Conservation (phyloP, 768 basidiomycete genomes). For the Gautieria morchelliformis region DNA sequence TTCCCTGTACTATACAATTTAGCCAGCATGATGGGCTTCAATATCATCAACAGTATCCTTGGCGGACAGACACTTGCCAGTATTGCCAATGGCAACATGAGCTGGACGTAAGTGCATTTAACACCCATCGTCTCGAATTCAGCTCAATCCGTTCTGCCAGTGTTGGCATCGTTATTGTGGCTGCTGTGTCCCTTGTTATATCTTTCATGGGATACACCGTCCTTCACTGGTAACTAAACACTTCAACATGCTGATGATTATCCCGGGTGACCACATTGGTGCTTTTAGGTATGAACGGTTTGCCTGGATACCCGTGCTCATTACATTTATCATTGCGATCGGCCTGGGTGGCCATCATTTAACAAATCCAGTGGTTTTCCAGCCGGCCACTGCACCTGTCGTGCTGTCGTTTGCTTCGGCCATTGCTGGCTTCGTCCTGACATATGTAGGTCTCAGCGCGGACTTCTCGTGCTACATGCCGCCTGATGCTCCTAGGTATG, state of each 20-base stretch:
- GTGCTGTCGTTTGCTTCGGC: constrained; percentile 61
- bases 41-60: constrained; percentile 57
- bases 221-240: constrained; percentile 40
- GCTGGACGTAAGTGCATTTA: constrained; percentile 34
- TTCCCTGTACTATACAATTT: constrained; percentile 48
- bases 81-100: constrained; percentile 39
- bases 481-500: constrained; percentile 47
- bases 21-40: constrained; percentile 50
- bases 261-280: neutral
- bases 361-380: constrained; percentile 31
- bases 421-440: constrained; percentile 64
- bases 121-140: neutral
- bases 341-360: constrained; percentile 71
- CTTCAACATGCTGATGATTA: neutral
- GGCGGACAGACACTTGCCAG: constrained; percentile 60
- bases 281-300: constrained; percentile 57
- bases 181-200: constrained; percentile 54
- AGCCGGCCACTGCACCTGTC: constrained; percentile 43
- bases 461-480: constrained; percentile 71
- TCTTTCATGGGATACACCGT: constrained; percentile 61
- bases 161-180: constrained; percentile 76
- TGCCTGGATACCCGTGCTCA: constrained; percentile 70
- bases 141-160: constrained; percentile 23
- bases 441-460: constrained; percentile 49
- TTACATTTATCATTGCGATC: constrained; percentile 60